phyloP scores from a whole-genome alignment of 805 yeast genomes.

The Candida vartiovaarae region DNA sequence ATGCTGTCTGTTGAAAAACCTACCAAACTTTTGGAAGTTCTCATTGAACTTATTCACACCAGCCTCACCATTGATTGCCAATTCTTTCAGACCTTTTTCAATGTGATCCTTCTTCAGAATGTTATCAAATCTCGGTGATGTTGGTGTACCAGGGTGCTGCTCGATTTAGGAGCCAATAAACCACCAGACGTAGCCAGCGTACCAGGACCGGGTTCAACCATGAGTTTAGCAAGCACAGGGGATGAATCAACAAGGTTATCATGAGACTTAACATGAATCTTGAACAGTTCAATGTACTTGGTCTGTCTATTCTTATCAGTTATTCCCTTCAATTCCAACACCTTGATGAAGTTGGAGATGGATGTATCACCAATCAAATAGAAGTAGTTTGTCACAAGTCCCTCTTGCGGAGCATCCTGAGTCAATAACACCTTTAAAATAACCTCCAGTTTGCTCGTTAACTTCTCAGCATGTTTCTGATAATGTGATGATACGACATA shows the following conservation, averaged over 20 bases:
- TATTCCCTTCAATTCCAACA: conserved; percentile 58
- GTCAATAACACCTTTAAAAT: conserved; percentile 64
- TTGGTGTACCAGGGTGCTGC: conserved; percentile 11
- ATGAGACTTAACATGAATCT: conserved; percentile 21
- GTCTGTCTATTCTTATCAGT: conserved; percentile 15
- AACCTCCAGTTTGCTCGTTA: conserved; percentile 43
- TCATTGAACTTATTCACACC: conserved; percentile 60
- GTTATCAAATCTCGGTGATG: conserved; percentile 23
- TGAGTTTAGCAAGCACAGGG: conserved; percentile 20
- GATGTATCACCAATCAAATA: conserved; percentile 59
- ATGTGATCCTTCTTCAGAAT: conserved; percentile 26
- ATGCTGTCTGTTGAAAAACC: conserved; percentile 39
- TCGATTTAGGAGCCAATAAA: conserved; percentile 7
- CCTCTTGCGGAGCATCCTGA: conserved; percentile 56
- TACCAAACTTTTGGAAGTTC: conserved; percentile 48
- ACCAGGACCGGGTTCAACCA: conserved; percentile 7
- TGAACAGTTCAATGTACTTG: conserved; percentile 20
- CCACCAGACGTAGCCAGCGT: conserved; percentile 6
- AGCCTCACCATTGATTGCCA: conserved; percentile 46
- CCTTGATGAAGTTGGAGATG: conserved; percentile 53
- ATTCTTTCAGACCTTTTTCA: conserved; percentile 29
- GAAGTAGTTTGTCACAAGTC: conserved; percentile 58
- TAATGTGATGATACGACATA: conserved; percentile 24
- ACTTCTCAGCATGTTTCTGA: conserved; percentile 36
- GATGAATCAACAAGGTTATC: conserved; percentile 22